phyloP scores from a whole-genome alignment of 176 grass and related monocot genomes.

The Bonia amplexicaulis region DNA sequence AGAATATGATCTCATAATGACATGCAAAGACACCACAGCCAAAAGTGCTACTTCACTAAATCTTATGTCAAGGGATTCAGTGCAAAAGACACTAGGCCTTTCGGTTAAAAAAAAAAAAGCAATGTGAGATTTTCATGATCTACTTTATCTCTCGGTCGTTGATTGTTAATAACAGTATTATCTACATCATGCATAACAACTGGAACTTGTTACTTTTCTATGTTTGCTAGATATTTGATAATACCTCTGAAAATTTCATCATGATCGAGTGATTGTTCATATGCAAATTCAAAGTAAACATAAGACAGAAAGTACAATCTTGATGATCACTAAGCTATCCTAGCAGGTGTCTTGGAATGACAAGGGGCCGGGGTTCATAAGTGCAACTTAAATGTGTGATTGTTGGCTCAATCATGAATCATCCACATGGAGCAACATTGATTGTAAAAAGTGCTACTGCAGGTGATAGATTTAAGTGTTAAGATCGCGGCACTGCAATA shows the following conservation, averaged over 20 bases:
- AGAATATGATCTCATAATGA: not conserved
- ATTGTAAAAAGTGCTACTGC: slow-evolving; percentile 8
- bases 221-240: not conserved
- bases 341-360: not conserved
- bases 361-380: not conserved
- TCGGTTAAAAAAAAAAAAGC: not conserved
- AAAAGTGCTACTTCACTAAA: not conserved
- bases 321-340: not conserved
- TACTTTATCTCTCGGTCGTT: not conserved
- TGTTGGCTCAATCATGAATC: slow-evolving; percentile 11
- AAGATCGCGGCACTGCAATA: slow-evolving; percentile 1
- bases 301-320: not conserved
- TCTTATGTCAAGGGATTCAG: not conserved
- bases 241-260: not conserved
- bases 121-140: not conserved
- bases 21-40: not conserved
- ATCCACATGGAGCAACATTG: slow-evolving; percentile 11
- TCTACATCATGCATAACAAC: not conserved
- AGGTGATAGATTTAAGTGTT: not conserved
- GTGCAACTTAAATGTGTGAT: not conserved
- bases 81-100: not conserved
- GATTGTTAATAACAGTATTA: not conserved
- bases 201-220: not conserved
- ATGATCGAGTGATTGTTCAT: not conserved
- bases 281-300: not conserved